Percentiles rank a stretch among this genome's conserved stretches.
Conservation (phyloP, 2,329 filamentous ascomycete genomes). For the Fusarium sp. region DNA sequence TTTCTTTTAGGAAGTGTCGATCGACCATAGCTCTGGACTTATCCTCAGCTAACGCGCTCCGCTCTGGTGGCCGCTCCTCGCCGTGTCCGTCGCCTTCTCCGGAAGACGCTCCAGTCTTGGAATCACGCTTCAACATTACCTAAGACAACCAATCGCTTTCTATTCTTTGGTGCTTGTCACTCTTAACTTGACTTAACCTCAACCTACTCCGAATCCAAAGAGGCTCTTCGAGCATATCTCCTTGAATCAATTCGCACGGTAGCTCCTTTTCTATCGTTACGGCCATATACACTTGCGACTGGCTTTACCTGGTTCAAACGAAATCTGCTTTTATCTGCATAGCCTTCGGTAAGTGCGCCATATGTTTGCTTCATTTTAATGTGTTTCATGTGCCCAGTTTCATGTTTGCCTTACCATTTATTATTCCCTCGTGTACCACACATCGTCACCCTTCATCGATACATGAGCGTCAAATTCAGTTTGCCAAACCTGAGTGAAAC, state of each 20-base stretch:
- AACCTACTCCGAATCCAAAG: conserved; percentile 1
- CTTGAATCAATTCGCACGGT: neutral
- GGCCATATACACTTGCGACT: neutral
- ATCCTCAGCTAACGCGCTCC: conserved; percentile 22
- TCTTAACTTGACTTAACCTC: conserved; percentile 26
- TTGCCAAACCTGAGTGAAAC: conserved; percentile 12
- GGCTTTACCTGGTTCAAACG: neutral
- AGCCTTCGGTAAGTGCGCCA: conserved; percentile 24
- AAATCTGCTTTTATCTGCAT: neutral
- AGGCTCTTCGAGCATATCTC: conserved; percentile 10
- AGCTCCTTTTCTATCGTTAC: conserved; percentile 2
- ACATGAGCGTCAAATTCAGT: neutral
- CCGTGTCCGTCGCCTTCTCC: conserved; percentile 34
- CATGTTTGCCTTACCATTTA: neutral
- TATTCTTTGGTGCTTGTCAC: conserved; percentile 10
- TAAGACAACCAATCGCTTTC: conserved; percentile 23
- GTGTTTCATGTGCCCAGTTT: conserved; percentile 10
- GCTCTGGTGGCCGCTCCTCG: conserved; percentile 29
- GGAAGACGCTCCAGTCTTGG: conserved; percentile 21
- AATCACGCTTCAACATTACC: conserved; percentile 28
- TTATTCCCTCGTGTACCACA: neutral
- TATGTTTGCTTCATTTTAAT: conserved; percentile 25
- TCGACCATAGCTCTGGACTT: conserved; percentile 24
- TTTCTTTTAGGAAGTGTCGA: conserved; percentile 17
- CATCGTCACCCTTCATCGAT: neutral